These are phyloP conservation scores for Arthromyces matolae DNA, from an alignment of 768 basidiomycete genomes.

Conservation along the genomic window DNA sequence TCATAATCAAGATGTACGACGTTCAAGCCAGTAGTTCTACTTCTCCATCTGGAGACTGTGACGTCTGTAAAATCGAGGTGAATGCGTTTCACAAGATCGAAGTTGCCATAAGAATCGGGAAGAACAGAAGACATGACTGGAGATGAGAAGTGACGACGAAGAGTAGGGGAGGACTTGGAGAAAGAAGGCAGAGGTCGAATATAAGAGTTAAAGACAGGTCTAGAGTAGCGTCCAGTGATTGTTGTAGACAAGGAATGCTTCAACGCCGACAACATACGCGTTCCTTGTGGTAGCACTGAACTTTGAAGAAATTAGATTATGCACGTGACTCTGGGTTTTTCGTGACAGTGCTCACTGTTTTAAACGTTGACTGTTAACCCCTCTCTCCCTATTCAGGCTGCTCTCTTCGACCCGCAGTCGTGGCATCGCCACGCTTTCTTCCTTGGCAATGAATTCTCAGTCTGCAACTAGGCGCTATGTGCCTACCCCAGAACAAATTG, in stretches of 20 bases:
- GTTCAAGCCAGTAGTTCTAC: slow-evolving; percentile 80
- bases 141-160: slow-evolving; percentile 8
- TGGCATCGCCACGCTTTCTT: slow-evolving; percentile 1
- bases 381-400: neutral
- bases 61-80: slow-evolving; percentile 80
- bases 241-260: slow-evolving; percentile 12
- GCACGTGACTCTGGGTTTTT: slow-evolving; percentile 13
- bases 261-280: slow-evolving; percentile 14
- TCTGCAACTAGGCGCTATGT: slow-evolving; percentile 14
- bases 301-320: no score
- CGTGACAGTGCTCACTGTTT: neutral
- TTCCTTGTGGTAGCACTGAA: no score
- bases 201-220: neutral
- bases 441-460: slow-evolving; percentile 13
- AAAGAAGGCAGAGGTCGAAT: slow-evolving; percentile 2
- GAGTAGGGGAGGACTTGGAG: slow-evolving; percentile 10
- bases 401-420: slow-evolving; percentile 5
- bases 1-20: slow-evolving; percentile 91
- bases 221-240: slow-evolving; percentile 8
- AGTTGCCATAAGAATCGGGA: slow-evolving; percentile 61
- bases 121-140: slow-evolving; percentile 26
- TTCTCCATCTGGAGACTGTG: slow-evolving; percentile 83
- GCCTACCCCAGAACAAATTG: slow-evolving; percentile 52
- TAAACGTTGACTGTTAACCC: no score
- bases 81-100: slow-evolving; percentile 75